Percentiles rank a stretch among this genome's conserved stretches.
Evolutionary conservation across 2,329 filamentous ascomycete species (phyloP).

Genomic region (Hypoxylon sp.): DNA sequence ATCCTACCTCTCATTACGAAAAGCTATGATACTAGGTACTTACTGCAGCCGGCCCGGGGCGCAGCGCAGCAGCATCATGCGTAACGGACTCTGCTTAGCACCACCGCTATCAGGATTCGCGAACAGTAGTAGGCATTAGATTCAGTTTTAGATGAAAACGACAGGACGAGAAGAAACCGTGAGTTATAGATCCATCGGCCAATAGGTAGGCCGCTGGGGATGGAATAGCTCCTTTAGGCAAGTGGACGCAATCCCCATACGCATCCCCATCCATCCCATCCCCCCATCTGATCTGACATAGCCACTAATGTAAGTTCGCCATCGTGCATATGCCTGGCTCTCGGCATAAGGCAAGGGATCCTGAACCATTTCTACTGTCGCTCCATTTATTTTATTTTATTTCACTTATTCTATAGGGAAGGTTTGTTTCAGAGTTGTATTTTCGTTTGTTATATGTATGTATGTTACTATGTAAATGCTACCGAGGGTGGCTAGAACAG

Average conservation of each 20-base stretch:
- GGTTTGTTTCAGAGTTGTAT: slow-evolving; percentile 1
- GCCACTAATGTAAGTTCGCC: slow-evolving; percentile 34
- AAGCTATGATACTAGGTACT: slow-evolving; percentile 2
- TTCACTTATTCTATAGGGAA: too few species aligned
- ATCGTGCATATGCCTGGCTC: slow-evolving; percentile 36
- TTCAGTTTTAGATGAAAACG: slow-evolving; percentile 27
- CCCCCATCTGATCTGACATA: slow-evolving; percentile 42
- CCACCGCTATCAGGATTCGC: slow-evolving; percentile 13
- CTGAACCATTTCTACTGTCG: background rate
- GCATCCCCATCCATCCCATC: too few species aligned
- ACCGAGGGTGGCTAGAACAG: background rate
- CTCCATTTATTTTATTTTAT: slow-evolving; percentile 8
- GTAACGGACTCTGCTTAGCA: background rate
- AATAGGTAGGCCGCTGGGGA: background rate
- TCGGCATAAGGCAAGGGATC: slow-evolving; percentile 23
- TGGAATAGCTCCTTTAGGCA: slow-evolving; percentile 33
- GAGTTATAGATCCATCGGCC: background rate
- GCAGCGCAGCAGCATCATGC: slow-evolving; percentile 20
- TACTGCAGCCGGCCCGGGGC: slow-evolving; percentile 24
- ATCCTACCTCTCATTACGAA: background rate
- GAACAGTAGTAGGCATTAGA: background rate
- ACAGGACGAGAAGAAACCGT: slow-evolving; percentile 14
- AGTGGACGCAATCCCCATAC: slow-evolving; percentile 36
- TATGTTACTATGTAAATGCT: background rate
- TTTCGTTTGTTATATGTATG: slow-evolving; percentile 12